phyloP scores from a whole-genome alignment of 345 rosid genomes.

The Corymbia maculata region DNA sequence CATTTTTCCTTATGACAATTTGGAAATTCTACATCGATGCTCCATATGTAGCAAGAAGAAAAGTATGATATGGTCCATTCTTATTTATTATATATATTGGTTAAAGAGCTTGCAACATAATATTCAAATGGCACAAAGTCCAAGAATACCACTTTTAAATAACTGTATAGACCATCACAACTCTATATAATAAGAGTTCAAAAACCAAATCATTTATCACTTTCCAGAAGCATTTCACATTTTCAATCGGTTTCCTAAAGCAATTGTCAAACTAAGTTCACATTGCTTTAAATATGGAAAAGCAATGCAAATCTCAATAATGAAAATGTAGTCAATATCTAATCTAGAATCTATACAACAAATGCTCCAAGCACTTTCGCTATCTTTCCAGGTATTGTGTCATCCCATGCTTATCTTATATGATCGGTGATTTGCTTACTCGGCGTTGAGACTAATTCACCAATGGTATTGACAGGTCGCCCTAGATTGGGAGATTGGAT shows the following conservation, averaged over 20 bases:
- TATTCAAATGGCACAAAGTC: background rate
- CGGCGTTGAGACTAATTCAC: background rate
- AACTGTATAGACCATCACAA: no score
- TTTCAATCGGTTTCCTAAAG: background rate
- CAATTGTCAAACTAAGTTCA: background rate
- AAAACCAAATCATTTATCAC: background rate
- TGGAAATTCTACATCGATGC: no score
- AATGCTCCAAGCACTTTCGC: background rate
- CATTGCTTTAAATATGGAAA: background rate
- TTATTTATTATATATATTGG: background rate
- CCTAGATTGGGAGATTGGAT: background rate
- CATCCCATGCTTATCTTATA: background rate
- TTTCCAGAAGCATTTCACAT: background rate
- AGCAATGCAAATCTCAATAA: background rate
- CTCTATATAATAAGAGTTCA: no score
- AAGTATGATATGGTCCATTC: background rate
- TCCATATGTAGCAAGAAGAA: no score
- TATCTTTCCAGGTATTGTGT: fast-evolving
- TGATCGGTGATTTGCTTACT: background rate
- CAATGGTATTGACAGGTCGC: background rate
- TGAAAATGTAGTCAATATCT: background rate
- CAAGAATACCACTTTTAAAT: background rate
- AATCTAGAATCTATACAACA: background rate
- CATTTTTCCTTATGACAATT: no score
- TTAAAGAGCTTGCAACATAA: background rate